Evolutionary conservation across 257 asterid genomes (phyloP), one percentile per base, ranked within the genome.

Genomic region (Jaltomata sinuosa): DNA sequence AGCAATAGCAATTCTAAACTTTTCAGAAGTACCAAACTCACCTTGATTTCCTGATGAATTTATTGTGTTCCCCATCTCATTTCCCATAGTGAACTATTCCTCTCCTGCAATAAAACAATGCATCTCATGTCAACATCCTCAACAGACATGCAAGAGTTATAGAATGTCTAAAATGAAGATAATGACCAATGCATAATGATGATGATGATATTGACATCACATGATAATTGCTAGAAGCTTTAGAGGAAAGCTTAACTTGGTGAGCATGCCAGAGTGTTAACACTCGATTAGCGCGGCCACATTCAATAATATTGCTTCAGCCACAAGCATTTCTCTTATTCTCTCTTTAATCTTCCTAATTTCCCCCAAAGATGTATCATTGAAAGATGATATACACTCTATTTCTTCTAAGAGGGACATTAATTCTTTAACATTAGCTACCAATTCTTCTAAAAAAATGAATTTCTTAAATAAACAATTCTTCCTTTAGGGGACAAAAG

Each of bases 391-490:
- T 52, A 50, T 50, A 14, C 22, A 4, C n/a, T 14, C 54, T 49
- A 0, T 52, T 52, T 52, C 22, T 52, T 52, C 59, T 52, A 1
- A 4, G 59, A 52, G 10, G 25, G 25, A 6, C 25, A 54, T 54
- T 54, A 45, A 11, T 54, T 19, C 61, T 54, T 2, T 54, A 54
- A 18, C 6, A 54, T 19, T 52, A 49, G 12, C 34, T 62, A 3
- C 34, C 69, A n/a, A 59, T 49, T 22, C 55, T 55, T 67, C 19
- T 49, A 49, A 49, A 12, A 42, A 67, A 80, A 65, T 9, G 6
- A 49, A 49, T 12, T 68, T 80, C 64, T 87, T 65, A 80, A 83
- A 79, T 85, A 81, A 69, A 68, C 42, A 84, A 87, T 87, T 87
- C 25, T 79, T 82, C 22, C 45, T 54, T 76, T 64, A 69, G 90